Base-by-base conservation (phyloP, 306 rosid genomes). In the Fragaria nilgerrensis region DNA sequence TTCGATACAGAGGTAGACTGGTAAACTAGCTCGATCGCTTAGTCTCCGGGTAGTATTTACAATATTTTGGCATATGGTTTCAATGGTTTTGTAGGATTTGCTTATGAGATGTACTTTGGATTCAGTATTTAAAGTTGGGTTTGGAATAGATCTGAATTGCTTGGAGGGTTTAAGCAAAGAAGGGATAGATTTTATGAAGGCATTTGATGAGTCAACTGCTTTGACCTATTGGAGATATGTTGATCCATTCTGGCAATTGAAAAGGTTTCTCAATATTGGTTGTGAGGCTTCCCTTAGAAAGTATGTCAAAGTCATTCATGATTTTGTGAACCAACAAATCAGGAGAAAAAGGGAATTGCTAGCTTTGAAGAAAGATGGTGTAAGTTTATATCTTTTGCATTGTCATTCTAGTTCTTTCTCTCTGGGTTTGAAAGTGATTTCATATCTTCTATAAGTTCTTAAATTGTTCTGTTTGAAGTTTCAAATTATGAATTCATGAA, bases 41-140 rank as follows among this genome's bases (percentile, higher is more conserved):
- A 32, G 34, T 32, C 34, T 32, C 4, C 34, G 34, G 34, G 4
- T 32, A 32, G 34, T 36, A 68, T 68, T 10, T 2, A 17, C 47
- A n/a, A 12, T 27, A 1, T 5, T 50, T 77, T 1, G 34, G 34
- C 2, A 13, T 77, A 7, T n/a, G 58, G 62, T 39, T 7, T 14
- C 50, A 69, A n/a, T 75, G 1, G 56, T 17, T 70, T 65, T 65
- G 32, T 53, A 92, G 97, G 92, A 90, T 72, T 44, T 88, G 34
- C 82, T 87, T 49, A 92, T 92, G 96, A 82, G 90, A 75, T 80
- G 87, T 84, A 77, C 96, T 29, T 67, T 92, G 85, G 93, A 92
- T 49, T 88, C 97, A 17, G 88, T 90, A 78, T 90, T 90, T 89
- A 86, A 92, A 84, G 97, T 92, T 76, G 97, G 93, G 61, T 92